Base-by-base conservation (phyloP, 2,329 filamentous ascomycete species). In the Colletotrichum musae region DNA sequence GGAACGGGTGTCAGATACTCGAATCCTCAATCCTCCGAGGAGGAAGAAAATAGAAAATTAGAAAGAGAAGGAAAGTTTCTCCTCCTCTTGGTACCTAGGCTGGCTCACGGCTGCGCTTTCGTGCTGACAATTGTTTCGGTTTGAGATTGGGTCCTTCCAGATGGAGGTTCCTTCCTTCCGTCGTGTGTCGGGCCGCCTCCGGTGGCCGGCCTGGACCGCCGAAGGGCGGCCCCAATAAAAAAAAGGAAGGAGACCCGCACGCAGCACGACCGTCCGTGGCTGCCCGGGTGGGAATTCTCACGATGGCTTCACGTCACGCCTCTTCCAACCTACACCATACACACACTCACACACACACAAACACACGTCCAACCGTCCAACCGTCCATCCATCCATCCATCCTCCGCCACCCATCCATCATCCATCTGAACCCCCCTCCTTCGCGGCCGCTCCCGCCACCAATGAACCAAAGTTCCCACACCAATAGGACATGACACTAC, bases 271-370 rank as follows among this genome's bases (percentile, higher is more conserved):
- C 56, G 47, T 15, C 28, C 61, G 48, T 45, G 21, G 50, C 54
- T 24, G 21, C 54, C 56, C 66, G 66, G 60, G 21, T 56, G 36
- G 43, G 13, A 54, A 58, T 18, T 66, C 50, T 52, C 36, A 66
- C 61, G 62, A 69, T 69, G 43, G 50, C 66, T 56, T 69, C 66
- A 60, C 32, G 43, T 56, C 50, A 66, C 51, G 24, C 54, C 43
- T 54, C 39, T 10, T 24, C 21, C 32, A 59, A 39, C 32, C 66
- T 41, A 51, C 56, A 45, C 48, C 56, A 24, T 56, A 36, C 32
- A 36, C 32, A 10, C 21, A 24, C 21, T 24, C 21, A 24, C 21
- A 24, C 21, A 24, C 21, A 1, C 32, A 36, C 32, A 36, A 7
- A 36, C 32, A 36, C 32, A 36, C 7, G 32, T 36, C 32, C 7